Evolutionary conservation across 805 yeast species (phyloP).

Genomic region (Wickerhamomyces alni): DNA sequence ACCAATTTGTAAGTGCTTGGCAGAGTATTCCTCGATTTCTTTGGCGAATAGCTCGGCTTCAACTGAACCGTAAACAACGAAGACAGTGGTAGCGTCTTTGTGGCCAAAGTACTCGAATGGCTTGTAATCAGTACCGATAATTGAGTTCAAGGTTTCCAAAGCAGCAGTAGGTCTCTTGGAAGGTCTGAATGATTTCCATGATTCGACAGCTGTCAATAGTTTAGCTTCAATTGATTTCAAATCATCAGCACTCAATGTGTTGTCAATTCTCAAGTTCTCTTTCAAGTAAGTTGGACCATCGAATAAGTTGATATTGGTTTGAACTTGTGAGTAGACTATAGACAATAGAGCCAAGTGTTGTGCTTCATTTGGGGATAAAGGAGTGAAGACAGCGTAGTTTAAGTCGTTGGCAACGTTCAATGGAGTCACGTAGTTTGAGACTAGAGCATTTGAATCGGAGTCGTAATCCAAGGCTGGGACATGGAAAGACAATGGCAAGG

Average conservation of each 20-base stretch:
- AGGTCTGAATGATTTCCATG: conserved; percentile 21
- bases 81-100: conserved; percentile 59
- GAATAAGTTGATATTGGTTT: conserved; percentile 61
- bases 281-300: conserved; percentile 70
- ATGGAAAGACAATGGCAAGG: conserved; percentile 59
- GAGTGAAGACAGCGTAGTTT: conserved; percentile 63
- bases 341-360: conserved; percentile 64
- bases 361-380: conserved; percentile 55
- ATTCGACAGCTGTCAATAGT: conserved; percentile 27
- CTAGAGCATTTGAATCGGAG: conserved; percentile 41
- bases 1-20: conserved; percentile 42
- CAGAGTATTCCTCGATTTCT: conserved; percentile 32
- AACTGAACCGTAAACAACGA: conserved; percentile 72
- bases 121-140: conserved; percentile 47
- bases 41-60: conserved; percentile 52
- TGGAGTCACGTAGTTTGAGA: conserved; percentile 58
- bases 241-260: conserved; percentile 34
- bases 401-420: conserved; percentile 56
- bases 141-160: conserved; percentile 43
- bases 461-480: conserved; percentile 76
- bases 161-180: conserved; percentile 39
- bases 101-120: conserved; percentile 71
- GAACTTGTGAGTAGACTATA: conserved; percentile 49
- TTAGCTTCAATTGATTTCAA: conserved; percentile 33
- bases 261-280: conserved; percentile 34